Conservation (phyloP, 306 rosid species). For the Abrus pulchellus region DNA sequence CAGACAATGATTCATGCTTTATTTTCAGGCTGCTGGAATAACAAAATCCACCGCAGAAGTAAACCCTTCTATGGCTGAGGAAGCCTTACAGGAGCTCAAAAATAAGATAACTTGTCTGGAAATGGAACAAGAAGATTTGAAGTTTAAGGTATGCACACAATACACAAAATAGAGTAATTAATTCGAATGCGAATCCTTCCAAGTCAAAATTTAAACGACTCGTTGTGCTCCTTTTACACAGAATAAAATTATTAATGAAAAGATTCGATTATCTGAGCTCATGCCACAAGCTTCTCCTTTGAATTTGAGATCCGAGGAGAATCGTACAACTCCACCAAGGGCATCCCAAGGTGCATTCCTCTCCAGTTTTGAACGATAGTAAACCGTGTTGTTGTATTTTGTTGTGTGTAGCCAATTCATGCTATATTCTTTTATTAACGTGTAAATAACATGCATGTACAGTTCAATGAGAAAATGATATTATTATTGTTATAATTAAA, state of each 20-base stretch:
- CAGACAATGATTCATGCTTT: background rate
- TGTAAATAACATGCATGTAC: slow-evolving; percentile 51
- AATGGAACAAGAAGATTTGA: slow-evolving; percentile 76
- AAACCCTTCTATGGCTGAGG: slow-evolving; percentile 77
- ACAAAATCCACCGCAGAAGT: slow-evolving; percentile 61
- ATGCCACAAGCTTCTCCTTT: slow-evolving; percentile 75
- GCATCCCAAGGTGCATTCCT: slow-evolving; percentile 68
- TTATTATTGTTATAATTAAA: background rate
- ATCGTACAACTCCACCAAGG: slow-evolving; percentile 64
- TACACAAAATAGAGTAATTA: background rate
- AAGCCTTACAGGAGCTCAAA: slow-evolving; percentile 70
- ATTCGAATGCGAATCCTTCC: slow-evolving; percentile 10
- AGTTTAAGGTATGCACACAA: slow-evolving; percentile 68
- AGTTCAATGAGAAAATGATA: slow-evolving; percentile 21
- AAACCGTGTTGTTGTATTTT: slow-evolving; percentile 34
- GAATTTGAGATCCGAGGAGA: slow-evolving; percentile 65
- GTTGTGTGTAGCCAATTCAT: slow-evolving; percentile 13
- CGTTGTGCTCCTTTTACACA: slow-evolving; percentile 46
- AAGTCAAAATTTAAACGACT: background rate
- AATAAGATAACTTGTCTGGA: slow-evolving; percentile 67
- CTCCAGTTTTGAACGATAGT: slow-evolving; percentile 83
- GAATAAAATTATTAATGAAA: slow-evolving; percentile 76
- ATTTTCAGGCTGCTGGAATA: slow-evolving; percentile 83
- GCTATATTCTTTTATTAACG: slow-evolving; percentile 41
- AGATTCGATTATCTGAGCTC: slow-evolving; percentile 66